Evolutionary conservation across 345 rosid species (phyloP).

Genomic region (Gossypium thurberi): DNA sequence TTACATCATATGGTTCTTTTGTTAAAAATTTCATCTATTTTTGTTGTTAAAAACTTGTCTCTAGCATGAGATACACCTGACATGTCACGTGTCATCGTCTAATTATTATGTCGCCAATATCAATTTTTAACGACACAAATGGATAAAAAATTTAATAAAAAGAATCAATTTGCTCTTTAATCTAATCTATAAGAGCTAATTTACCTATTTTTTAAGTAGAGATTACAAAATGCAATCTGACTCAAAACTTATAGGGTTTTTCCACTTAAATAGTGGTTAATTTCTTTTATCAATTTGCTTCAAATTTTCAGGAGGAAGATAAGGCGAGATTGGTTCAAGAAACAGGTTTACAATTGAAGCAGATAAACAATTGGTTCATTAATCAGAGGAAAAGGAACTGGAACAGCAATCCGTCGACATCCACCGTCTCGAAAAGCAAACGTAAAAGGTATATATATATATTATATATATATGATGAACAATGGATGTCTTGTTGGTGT

Average conservation of each 20-base stretch:
- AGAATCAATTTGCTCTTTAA: no score
- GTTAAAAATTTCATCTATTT: no score
- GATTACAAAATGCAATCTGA: rapidly evolving
- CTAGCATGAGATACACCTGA: rapidly evolving
- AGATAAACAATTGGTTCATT: slow-evolving; percentile 98
- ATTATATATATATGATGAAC: neutral
- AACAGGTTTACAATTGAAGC: slow-evolving; percentile 92
- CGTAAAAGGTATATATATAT: slow-evolving; percentile 75
- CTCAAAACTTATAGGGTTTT: rapidly evolving
- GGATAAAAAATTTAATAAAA: no score
- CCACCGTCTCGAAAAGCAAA: slow-evolving; percentile 76
- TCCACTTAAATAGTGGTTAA: neutral
- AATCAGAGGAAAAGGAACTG: slow-evolving; percentile 98
- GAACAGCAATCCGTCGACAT: slow-evolving; percentile 89
- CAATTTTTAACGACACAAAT: no score
- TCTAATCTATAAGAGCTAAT: no score
- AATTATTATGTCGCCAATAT: no score
- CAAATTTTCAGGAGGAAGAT: slow-evolving; percentile 81
- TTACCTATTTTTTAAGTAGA: no score
- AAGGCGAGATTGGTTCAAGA: slow-evolving; percentile 90
- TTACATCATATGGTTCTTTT: no score
- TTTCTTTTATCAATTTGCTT: neutral
- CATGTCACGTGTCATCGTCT: no score
- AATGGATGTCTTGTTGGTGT: neutral
- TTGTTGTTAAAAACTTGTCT: no score